A percentile compares a stretch with the other conserved stretches of the same genome.
These are phyloP conservation scores for Colletotrichum agaves DNA, from an alignment of 2,329 filamentous ascomycete genomes.

Conservation along the genomic window DNA sequence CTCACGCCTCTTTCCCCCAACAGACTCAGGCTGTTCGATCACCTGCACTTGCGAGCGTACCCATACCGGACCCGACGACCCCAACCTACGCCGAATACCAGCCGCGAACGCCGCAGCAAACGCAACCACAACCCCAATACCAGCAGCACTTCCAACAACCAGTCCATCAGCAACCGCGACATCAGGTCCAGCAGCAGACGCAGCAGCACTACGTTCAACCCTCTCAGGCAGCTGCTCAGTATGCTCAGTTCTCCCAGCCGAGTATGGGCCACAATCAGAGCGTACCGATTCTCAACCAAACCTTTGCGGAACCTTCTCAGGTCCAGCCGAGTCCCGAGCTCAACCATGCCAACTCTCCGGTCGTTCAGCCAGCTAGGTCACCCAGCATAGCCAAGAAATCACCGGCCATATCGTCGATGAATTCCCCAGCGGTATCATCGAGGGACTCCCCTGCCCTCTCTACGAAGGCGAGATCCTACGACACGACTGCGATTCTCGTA, in stretches of 20 bases:
- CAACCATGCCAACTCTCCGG: slow-evolving; percentile 54
- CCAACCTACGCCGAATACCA: slow-evolving; percentile 25
- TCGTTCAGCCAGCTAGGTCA: slow-evolving; percentile 47
- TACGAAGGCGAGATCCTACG: slow-evolving; percentile 55
- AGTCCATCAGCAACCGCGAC: slow-evolving; percentile 24
- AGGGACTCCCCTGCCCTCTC: slow-evolving; percentile 50
- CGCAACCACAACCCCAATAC: slow-evolving; percentile 34
- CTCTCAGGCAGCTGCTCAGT: slow-evolving; percentile 25
- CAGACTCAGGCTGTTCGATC: slow-evolving; percentile 20
- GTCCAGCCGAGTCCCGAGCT: slow-evolving; percentile 50
- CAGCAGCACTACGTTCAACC: slow-evolving; percentile 13
- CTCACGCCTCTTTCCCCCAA: slow-evolving; percentile 27
- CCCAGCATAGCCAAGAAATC: slow-evolving; percentile 55
- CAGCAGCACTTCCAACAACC: slow-evolving; percentile 33
- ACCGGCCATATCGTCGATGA: slow-evolving; percentile 40
- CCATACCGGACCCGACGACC: slow-evolving; percentile 22
- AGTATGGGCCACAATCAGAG: slow-evolving; percentile 31
- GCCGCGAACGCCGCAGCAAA: slow-evolving; percentile 23
- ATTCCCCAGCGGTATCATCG: slow-evolving; percentile 42
- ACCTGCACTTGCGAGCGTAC: slow-evolving; percentile 18
- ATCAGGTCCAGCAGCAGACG: slow-evolving; percentile 11
- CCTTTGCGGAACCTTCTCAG: slow-evolving; percentile 25
- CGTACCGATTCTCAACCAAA: slow-evolving; percentile 23
- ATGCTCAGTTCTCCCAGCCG: slow-evolving; percentile 34
- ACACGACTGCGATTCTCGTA: slow-evolving; percentile 70